Evolutionary conservation across 2,329 filamentous ascomycete species (phyloP), one percentile per base, ranked within the genome.

Genomic region (Exophiala aquamarina): DNA sequence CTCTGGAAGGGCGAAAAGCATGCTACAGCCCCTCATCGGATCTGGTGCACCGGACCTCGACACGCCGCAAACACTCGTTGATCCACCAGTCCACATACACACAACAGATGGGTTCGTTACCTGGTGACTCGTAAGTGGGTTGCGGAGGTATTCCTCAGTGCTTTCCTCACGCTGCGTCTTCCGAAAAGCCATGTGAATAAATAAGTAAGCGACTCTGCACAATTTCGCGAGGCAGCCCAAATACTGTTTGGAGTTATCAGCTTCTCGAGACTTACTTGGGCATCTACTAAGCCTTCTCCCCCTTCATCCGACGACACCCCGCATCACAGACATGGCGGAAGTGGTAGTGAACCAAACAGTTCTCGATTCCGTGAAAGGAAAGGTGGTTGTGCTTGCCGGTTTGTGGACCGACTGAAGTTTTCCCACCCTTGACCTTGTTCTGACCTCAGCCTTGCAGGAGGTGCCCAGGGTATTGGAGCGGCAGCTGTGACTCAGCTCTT

Each of bases 391-490:
- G 21, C 15, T 56, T 7, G 48, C 53, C 28, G 53, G 53, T 56
- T 18, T 18, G 48, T 26, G 23, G 11, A 6, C 23, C 23, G 23
- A 6, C 13, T 14, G 13, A 15, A 28, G 19, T 14, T 31, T n/a
- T 28, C 14, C 10, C 7, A 19, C 21, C 20, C 10, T 29, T 28
- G 13, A 18, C 6, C 11, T 14, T 17, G 4, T 31, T 4, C 17
- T 15, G 10, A 17, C 18, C 11, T 26, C 23, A 26, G 23, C 23
- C 23, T 26, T 11, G 23, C 39, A 57, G 55, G 55, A 18, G 55
- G 55, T 19, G 65, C 72, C 40, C 70, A 73, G 42, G 73, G 72
- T 5, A 75, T 76, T 41, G 72, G 72, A 3, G 66, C 70, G 6
- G 66, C 66, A 35, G 62, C 71, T 0, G 70, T 72, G 1, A 61